Evolutionary conservation across 805 yeast species (phyloP).

Genomic region (Candida ovalis): DNA sequence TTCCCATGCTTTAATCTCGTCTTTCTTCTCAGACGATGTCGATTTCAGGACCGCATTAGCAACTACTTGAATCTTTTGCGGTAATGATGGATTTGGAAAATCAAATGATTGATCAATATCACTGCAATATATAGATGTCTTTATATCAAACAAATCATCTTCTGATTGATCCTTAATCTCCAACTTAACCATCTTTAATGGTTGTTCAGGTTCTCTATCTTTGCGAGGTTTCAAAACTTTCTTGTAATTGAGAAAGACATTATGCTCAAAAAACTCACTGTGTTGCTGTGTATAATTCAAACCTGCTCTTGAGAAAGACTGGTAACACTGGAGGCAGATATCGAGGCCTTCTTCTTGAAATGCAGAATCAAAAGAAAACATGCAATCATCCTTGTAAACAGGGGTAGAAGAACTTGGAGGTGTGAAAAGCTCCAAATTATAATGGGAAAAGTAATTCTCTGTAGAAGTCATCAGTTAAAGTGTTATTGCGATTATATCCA

Average conservation of each 20-base stretch:
- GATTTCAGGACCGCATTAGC: constrained; percentile 49
- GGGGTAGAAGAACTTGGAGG: constrained; percentile 32
- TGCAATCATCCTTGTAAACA: constrained; percentile 86
- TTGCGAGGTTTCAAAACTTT: constrained; percentile 45
- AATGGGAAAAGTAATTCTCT: constrained; percentile 13
- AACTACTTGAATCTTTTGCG: constrained; percentile 27
- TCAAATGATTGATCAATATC: constrained; percentile 25
- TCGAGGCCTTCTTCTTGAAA: constrained; percentile 56
- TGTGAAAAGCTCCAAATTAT: constrained; percentile 13
- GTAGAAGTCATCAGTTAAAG: not conserved
- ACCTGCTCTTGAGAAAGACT: constrained; percentile 54
- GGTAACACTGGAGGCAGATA: constrained; percentile 71
- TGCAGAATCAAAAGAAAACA: constrained; percentile 76
- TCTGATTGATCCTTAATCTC: constrained; percentile 65
- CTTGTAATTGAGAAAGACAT: constrained; percentile 53
- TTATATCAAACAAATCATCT: constrained; percentile 54
- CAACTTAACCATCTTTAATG: constrained; percentile 53
- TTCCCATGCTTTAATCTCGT: constrained; percentile 89
- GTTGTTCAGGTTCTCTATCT: constrained; percentile 29
- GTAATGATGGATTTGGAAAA: constrained; percentile 29
- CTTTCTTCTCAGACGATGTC: constrained; percentile 53
- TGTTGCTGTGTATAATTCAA: constrained; percentile 58
- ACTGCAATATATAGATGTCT: constrained; percentile 38
- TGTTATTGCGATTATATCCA: no score
- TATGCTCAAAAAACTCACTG: constrained; percentile 47